Conservation (phyloP, 345 rosid genomes). For the Rhizophora mangle region DNA sequence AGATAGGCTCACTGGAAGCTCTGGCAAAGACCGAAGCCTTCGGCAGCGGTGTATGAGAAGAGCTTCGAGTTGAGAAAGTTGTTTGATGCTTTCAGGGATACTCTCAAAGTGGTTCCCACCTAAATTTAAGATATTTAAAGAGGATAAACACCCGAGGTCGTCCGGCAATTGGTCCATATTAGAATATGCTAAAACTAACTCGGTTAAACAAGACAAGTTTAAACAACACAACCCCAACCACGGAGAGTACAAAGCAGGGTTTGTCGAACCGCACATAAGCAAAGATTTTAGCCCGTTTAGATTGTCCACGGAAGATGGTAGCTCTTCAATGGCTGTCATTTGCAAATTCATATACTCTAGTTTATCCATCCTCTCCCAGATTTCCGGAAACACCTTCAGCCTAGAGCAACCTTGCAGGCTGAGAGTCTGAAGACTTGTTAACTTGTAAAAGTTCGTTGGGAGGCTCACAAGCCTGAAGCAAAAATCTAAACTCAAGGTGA, state of each 20-base stretch:
- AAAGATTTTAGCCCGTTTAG: background rate
- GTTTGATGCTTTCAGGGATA: conserved; percentile 6
- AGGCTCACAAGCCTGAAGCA: background rate
- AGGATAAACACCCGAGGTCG: conserved; percentile 1
- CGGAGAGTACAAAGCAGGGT: background rate
- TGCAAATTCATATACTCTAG: background rate
- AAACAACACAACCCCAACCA: too few relatives aligned
- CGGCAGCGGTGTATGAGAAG: background rate
- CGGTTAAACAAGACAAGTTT: too few relatives aligned
- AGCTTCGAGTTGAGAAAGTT: background rate
- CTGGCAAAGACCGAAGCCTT: conserved; percentile 10
- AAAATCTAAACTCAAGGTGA: background rate
- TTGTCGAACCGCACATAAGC: fast-evolving
- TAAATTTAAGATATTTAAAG: background rate
- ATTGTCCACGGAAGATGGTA: background rate
- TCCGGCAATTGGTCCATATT: background rate
- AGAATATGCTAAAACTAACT: fast-evolving
- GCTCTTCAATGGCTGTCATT: background rate
- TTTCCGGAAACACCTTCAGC: conserved; percentile 2
- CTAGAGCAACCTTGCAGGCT: background rate
- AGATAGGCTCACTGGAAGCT: conserved; percentile 2
- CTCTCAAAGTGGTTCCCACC: background rate
- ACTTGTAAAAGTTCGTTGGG: background rate
- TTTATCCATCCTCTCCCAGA: background rate
- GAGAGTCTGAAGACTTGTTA: background rate